Conservation (phyloP, 257 asterid genomes). For the Cynanchum wilfordii region DNA sequence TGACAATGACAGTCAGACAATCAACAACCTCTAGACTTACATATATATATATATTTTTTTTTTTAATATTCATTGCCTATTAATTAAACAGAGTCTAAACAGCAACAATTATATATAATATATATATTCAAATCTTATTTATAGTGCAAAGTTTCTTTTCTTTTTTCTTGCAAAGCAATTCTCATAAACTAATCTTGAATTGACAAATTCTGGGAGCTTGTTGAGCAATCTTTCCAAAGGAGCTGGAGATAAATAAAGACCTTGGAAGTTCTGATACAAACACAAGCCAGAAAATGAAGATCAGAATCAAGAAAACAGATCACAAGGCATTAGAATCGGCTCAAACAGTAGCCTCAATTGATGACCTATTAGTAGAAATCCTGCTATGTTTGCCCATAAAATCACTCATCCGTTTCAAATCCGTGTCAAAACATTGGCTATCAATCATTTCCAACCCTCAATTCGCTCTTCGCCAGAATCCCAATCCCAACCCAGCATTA, state of each 20-base stretch:
- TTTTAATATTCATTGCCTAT: not conserved
- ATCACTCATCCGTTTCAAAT: slow-evolving; percentile 27
- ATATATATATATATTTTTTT: too few species aligned
- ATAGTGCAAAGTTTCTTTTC: not conserved
- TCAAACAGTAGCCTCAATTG: slow-evolving; percentile 16
- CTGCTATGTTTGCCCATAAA: slow-evolving; percentile 27
- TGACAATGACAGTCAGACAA: not conserved
- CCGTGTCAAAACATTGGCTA: slow-evolving; percentile 36
- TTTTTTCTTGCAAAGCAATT: not conserved
- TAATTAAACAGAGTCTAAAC: not conserved
- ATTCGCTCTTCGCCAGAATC: slow-evolving; percentile 19
- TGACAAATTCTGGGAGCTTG: not conserved
- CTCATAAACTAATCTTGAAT: not conserved
- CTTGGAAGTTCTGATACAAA: not conserved
- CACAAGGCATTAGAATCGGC: slow-evolving; percentile 12
- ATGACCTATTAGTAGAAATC: slow-evolving; percentile 31
- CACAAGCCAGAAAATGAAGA: not conserved
- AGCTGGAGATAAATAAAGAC: not conserved
- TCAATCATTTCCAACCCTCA: slow-evolving; percentile 25
- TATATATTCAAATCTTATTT: not conserved
- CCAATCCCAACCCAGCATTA: slow-evolving; percentile 18
- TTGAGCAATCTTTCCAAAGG: slow-evolving; percentile 1
- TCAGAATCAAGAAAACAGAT: not conserved
- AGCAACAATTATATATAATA: not conserved
- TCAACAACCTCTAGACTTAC: not conserved